phyloP scores from a whole-genome alignment of 768 basidiomycete species.

The Leucocoprinus sp. region DNA sequence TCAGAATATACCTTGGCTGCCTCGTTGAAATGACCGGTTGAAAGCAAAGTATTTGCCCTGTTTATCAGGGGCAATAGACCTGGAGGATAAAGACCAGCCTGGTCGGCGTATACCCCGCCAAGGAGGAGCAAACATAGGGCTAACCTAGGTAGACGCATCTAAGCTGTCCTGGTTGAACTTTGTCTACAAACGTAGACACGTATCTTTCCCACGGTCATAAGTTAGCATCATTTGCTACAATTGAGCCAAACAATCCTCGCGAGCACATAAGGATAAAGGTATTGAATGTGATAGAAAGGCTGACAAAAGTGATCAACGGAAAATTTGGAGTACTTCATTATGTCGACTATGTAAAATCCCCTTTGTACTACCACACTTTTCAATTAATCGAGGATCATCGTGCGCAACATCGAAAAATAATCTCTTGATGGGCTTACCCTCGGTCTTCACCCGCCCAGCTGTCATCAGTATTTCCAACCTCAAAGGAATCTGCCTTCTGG shows the following conservation, averaged over 20 bases:
- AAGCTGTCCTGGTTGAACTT: neutral
- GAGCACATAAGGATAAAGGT: too few species aligned
- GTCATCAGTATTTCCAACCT: conserved; percentile 62
- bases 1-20: conserved; percentile 77
- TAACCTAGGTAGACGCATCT: conserved; percentile 31
- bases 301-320: too few species aligned
- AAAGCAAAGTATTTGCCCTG: conserved; percentile 62
- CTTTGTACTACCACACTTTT: too few species aligned
- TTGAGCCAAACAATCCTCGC: too few species aligned
- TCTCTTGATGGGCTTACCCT: conserved; percentile 43
- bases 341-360: too few species aligned
- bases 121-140: conserved; percentile 24
- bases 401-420: neutral
- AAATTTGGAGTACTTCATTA: too few species aligned
- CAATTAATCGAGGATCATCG: too few species aligned
- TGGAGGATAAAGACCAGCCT: conserved; percentile 53
- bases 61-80: conserved; percentile 65
- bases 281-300: too few species aligned
- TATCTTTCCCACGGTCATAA: conserved; percentile 19
- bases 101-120: conserved; percentile 19
- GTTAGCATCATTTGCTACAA: too few species aligned
- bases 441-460: conserved; percentile 69
- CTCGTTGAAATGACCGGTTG: conserved; percentile 71
- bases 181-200: conserved; percentile 14
- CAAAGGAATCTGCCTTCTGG: conserved; percentile 68